Evolutionary conservation across 495 filamentous ascomycete genomes (phyloP).

Genomic region (Talaromyces proteolyticus): DNA sequence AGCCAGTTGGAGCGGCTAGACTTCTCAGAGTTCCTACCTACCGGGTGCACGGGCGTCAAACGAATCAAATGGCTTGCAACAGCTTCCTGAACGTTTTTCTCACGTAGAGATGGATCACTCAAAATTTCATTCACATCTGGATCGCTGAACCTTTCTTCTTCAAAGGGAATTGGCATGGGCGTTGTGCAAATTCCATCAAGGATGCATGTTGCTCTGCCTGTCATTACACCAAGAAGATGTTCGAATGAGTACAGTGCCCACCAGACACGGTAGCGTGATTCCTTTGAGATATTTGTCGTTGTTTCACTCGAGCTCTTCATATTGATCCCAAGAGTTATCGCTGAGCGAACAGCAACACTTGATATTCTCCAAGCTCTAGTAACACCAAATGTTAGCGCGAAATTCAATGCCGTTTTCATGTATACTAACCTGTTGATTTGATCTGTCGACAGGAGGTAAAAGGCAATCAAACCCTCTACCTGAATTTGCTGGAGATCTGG

Average conservation of each 20-base stretch:
- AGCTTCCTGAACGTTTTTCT: conserved; percentile 28
- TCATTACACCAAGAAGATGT: conserved; percentile 54
- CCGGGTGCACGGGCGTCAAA: conserved; percentile 31
- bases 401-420: background rate
- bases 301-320: conserved; percentile 51
- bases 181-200: conserved; percentile 52
- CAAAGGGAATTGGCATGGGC: conserved; percentile 53
- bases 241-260: conserved; percentile 61
- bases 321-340: conserved; percentile 57
- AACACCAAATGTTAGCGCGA: conserved; percentile 3
- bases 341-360: conserved; percentile 56
- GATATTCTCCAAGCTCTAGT: conserved; percentile 58
- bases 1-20: conserved; percentile 20
- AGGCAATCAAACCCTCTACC: conserved; percentile 50
- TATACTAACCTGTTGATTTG: conserved; percentile 56
- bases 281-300: conserved; percentile 49
- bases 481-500: conserved; percentile 60
- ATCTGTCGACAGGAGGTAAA: conserved; percentile 56
- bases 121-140: conserved; percentile 24
- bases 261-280: conserved; percentile 59
- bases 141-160: conserved; percentile 43
- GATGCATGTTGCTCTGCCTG: conserved; percentile 58
- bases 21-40: conserved; percentile 16
- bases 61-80: conserved; percentile 31
- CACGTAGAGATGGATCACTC: conserved; percentile 23